Percentiles rank a stretch among this genome's conserved stretches.
phyloP scores from a whole-genome alignment of 805 yeast species.

The Candida maris region DNA sequence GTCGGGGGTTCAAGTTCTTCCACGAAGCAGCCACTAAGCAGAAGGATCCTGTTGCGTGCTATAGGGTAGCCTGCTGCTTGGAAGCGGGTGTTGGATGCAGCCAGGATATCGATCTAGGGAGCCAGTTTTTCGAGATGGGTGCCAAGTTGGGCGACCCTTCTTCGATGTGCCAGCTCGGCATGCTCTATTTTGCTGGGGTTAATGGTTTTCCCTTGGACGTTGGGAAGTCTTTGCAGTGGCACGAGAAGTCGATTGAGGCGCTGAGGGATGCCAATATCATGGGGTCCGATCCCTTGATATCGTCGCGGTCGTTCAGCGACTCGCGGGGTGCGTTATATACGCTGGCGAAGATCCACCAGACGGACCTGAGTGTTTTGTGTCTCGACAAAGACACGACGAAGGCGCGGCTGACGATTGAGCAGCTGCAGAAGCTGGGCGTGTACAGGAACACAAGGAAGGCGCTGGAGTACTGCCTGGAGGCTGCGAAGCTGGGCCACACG shows the following conservation, averaged over 20 bases:
- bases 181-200: conserved; percentile 49
- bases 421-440: conserved; percentile 30
- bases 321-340: conserved; percentile 34
- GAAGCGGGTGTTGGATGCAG: conserved; percentile 61
- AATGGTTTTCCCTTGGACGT: conserved; percentile 29
- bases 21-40: conserved; percentile 50
- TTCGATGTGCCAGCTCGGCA: conserved; percentile 73
- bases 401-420: conserved; percentile 30
- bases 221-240: conserved; percentile 26
- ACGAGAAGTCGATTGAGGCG: conserved; percentile 26
- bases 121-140: conserved; percentile 53
- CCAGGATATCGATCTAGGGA: conserved; percentile 43
- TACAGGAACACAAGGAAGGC: conserved; percentile 40
- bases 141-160: conserved; percentile 59
- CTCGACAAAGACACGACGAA: conserved; percentile 29
- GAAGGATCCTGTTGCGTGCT: conserved; percentile 58
- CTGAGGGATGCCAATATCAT: conserved; percentile 22
- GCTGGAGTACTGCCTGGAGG: conserved; percentile 49
- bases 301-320: conserved; percentile 32
- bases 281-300: conserved; percentile 32
- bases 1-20: conserved; percentile 59
- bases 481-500: conserved; percentile 58
- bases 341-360: conserved; percentile 34
- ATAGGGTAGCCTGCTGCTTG: conserved; percentile 65
- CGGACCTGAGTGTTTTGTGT: conserved; percentile 30